Evolutionary conservation across 176 grass and related monocot genomes (phyloP), one percentile per base, ranked within the genome.

Genomic region (Eleusine indica): DNA sequence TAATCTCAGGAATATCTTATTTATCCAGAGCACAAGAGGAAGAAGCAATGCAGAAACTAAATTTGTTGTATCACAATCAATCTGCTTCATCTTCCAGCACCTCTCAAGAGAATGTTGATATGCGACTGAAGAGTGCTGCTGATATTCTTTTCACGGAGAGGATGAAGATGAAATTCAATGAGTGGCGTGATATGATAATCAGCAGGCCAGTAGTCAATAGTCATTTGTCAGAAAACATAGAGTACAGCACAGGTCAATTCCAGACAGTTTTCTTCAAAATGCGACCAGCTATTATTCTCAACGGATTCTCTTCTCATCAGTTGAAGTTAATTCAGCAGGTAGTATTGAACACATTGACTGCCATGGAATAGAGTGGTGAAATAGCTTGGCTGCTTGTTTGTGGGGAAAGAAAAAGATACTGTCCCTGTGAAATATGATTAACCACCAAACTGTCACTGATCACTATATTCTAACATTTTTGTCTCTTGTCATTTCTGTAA

Each of bases 1-100:
- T 94, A 94, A 94, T 94, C 92, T 83, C 90, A 94, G 95, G 95
- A 98, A 86, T 98, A 91, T 90, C 92, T 93, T 98, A 98, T 98
- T 89, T 98, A 91, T 98, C 95, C 90, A 98, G 92, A 94, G 89
- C 90, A 86, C 92, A 93, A 94, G 92, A 94, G 83, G 80, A 80
- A 89, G 86, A 83, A 54, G 90, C 70, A 32, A 51, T 91, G 60
- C 54, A 90, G 64, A 86, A 83, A 80, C 78, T 89, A 71, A 80
- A 86, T 85, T 64, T 58, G 62, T 47, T 79, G 38, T 75, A 86
- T 73, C 61, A 86, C 43, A 71, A 86, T 48, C 63, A 18, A 56
- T 83, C 80, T 70, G 47, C 60, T 7, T 89, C 70, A 75, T 84
- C 81, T 54, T 84, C 79, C 66, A 80, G 62, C 47, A 80, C 62